A percentile compares a stretch with the other conserved stretches of the same genome.
These are phyloP conservation scores for Vitis labrusca DNA, from an alignment of 164 flowering plant genomes.

Conservation along the genomic window DNA sequence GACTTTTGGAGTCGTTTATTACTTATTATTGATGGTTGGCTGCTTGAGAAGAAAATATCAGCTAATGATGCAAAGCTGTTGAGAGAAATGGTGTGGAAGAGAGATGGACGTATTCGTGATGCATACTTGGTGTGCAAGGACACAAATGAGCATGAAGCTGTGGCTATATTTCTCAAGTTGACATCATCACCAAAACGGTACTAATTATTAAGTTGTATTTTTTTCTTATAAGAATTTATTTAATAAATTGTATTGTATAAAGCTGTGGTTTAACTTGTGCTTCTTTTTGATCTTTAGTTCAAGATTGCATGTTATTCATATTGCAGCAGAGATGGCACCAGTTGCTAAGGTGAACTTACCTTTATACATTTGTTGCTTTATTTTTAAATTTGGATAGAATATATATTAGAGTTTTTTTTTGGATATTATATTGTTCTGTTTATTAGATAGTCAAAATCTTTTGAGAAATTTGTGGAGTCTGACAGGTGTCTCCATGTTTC, in stretches of 20 bases:
- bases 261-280: conserved; percentile 11
- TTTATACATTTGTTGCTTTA: neutral
- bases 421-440: neutral
- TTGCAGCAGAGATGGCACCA: conserved; percentile 99
- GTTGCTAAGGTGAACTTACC: conserved; percentile 81
- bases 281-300: conserved; percentile 48
- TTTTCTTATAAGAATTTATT: no score
- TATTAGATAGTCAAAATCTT: neutral
- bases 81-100: conserved; percentile 87
- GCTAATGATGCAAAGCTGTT: conserved; percentile 58
- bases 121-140: conserved; percentile 66
- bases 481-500: neutral
- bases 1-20: conserved; percentile 90
- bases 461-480: neutral
- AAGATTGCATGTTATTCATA: conserved; percentile 81
- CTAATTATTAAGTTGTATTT: neutral
- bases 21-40: conserved; percentile 85
- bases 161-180: conserved; percentile 56
- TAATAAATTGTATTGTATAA: neutral
- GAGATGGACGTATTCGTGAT: conserved; percentile 63
- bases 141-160: conserved; percentile 57
- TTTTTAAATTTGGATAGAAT: neutral
- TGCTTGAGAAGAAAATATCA: conserved; percentile 81
- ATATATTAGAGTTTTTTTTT: neutral
- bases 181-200: conserved; percentile 64